These are phyloP conservation scores for Hibiscus tridactylites DNA, from an alignment of 345 rosid species.

Conservation along the genomic window DNA sequence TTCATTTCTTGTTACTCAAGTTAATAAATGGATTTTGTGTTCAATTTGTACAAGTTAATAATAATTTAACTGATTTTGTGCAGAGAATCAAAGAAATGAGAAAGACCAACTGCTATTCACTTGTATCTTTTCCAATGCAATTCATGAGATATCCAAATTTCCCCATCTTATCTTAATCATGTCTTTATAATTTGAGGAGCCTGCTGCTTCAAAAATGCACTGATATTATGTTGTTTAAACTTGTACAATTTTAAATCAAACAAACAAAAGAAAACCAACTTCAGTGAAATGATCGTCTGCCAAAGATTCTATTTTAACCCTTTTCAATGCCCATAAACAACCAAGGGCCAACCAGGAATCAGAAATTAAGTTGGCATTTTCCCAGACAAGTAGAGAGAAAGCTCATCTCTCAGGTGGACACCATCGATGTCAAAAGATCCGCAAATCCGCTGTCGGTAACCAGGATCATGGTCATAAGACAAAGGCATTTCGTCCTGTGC, in stretches of 20 bases:
- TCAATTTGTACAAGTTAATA: neutral
- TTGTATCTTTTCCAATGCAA: too few species aligned
- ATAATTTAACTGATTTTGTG: too few species aligned
- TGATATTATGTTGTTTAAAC: neutral
- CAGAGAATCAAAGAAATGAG: neutral
- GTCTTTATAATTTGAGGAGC: constrained; percentile 5
- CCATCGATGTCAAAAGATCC: constrained; percentile 30
- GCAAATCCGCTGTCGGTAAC: constrained; percentile 37
- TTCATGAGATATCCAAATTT: too few species aligned
- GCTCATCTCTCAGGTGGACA: constrained; percentile 35
- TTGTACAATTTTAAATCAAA: neutral
- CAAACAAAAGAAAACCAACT: constrained; percentile 1
- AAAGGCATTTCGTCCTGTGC: constrained; percentile 19
- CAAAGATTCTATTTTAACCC: constrained; percentile 1
- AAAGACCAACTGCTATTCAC: neutral
- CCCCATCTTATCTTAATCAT: neutral
- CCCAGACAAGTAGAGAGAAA: constrained; percentile 32
- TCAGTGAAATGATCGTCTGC: neutral
- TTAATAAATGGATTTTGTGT: neutral
- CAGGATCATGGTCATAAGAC: constrained; percentile 32
- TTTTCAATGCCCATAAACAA: neutral
- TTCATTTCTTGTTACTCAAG: neutral
- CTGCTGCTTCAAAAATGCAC: neutral
- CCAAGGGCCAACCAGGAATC: neutral
- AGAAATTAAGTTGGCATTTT: constrained; percentile 20